A percentile compares a stretch with the other conserved stretches of the same genome.
phyloP scores from a whole-genome alignment of 768 basidiomycete genomes.

The Clathrus columnatus region DNA sequence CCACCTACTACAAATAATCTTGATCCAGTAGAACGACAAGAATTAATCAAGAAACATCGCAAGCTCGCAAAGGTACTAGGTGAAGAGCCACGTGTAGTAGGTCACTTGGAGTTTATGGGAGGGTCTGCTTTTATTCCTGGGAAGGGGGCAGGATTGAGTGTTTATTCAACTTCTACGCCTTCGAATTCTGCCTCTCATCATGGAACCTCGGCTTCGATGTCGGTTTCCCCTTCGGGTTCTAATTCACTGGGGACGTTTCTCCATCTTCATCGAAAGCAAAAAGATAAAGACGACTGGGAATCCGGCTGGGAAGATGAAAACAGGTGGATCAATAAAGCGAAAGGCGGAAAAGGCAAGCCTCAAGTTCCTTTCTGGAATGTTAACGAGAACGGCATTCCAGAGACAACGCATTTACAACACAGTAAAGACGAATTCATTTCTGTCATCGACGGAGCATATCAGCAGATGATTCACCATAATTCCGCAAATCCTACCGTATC shows the following conservation, averaged over 20 bases:
- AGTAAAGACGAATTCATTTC: background rate
- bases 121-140: slow-evolving; percentile 4
- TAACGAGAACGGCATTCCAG: background rate
- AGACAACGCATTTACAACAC: background rate
- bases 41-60: slow-evolving; percentile 61
- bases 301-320: background rate
- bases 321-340: background rate
- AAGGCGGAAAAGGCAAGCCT: no score
- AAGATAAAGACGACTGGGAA: background rate
- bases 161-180: slow-evolving; percentile 13
- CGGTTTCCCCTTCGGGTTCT: slow-evolving; percentile 22
- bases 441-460: background rate
- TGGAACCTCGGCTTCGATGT: slow-evolving; percentile 18
- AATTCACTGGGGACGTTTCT: background rate
- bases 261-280: background rate
- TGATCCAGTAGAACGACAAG: slow-evolving; percentile 54
- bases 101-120: slow-evolving; percentile 23
- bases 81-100: slow-evolving; percentile 34
- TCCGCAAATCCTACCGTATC: no score
- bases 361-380: no score
- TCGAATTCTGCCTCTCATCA: background rate
- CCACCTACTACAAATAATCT: slow-evolving; percentile 67
- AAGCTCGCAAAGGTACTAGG: slow-evolving; percentile 82
- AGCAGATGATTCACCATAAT: background rate
- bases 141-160: background rate